A percentile compares a stretch with the other conserved stretches of the same genome.
Conservation (phyloP, 192 early-diverging fungal species). For the Entomortierella chlamydospora region DNA sequence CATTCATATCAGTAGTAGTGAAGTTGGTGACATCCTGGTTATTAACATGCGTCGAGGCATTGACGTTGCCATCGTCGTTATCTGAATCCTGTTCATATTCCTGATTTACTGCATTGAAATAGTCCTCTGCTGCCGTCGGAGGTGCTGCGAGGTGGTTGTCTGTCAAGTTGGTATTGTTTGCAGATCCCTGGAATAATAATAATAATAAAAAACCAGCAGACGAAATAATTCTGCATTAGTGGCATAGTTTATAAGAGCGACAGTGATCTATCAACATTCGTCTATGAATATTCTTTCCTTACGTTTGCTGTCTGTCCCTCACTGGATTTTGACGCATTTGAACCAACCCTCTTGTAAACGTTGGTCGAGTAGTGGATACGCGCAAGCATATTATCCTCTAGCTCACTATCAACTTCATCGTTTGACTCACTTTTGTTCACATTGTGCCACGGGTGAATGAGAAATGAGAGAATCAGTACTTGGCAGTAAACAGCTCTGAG, state of each 20-base stretch:
- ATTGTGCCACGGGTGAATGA: not conserved
- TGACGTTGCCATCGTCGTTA: conserved; percentile 1
- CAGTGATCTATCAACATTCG: not conserved
- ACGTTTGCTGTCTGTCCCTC: not conserved
- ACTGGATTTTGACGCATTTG: not conserved
- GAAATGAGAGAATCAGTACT: not conserved
- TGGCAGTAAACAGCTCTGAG: not conserved
- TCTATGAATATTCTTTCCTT: not conserved
- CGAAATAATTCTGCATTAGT: not conserved
- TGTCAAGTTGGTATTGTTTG: not conserved
- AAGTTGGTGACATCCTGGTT: not conserved
- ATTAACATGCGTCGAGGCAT: not conserved
- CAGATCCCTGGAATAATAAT: not conserved
- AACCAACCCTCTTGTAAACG: conserved; percentile 25
- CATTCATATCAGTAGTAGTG: not conserved
- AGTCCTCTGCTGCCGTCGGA: conserved; percentile 20
- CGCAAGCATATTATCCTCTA: conserved; percentile 37
- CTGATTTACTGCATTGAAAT: conserved; percentile 25
- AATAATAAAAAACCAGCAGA: too few relatives aligned
- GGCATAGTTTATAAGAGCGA: not conserved
- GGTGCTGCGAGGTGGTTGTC: conserved; percentile 15
- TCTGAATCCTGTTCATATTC: conserved; percentile 18
- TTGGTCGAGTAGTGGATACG: conserved; percentile 51
- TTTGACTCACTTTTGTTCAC: not conserved
- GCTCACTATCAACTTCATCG: conserved; percentile 38